Base-by-base conservation (phyloP, 2,329 filamentous ascomycete genomes). In the Scedosporium apiospermum region DNA sequence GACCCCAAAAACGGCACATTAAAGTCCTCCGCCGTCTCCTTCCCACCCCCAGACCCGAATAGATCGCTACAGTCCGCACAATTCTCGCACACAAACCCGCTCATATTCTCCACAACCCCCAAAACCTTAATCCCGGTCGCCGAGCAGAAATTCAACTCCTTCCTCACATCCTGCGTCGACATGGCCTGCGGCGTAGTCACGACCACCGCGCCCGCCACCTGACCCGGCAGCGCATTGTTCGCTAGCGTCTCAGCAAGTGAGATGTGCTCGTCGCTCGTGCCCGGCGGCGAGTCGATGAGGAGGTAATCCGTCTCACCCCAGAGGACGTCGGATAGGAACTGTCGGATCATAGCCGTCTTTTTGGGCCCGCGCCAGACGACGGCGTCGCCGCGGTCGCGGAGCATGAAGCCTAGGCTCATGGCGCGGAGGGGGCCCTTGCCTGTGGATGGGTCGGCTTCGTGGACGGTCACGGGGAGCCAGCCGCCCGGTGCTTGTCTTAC, bases 311-410 rank as follows among this genome's bases (percentile, higher is more conserved):
- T 85, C 26, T 88, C 83, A 62, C 85, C 83, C 95, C 95, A 98
- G 34, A 91, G 81, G 4, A 97, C 93, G 71, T 97, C 93, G 1
- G 90, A 89, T 30, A 99, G 80, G 72, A 99, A 99, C 74, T 99
- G 95, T 49, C 93, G 87, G 64, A 99, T 91, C 95, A 99, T 99
- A 60, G 95, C 95, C 4, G 95, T 99, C 78, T 99, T 99, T 77
- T 99, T 99, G 2, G 95, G 95, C 0, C 95, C 95, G 61, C 95
- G 86, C 95, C 95, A 99, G 46, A 99, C 95, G 0, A 99, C 93
- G 0, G 95, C 93, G 69, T 97, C 92, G 65, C 90, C 90, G 68
- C 93, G 82, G 65, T 87, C 85, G 3, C 88, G 87, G 5, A 99
- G 82, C 6, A 99, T 82, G 70, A 99, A 98, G 2, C 93, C 95